Evolutionary conservation across 345 rosid species (phyloP).

Genomic region (Brassica rapa): DNA sequence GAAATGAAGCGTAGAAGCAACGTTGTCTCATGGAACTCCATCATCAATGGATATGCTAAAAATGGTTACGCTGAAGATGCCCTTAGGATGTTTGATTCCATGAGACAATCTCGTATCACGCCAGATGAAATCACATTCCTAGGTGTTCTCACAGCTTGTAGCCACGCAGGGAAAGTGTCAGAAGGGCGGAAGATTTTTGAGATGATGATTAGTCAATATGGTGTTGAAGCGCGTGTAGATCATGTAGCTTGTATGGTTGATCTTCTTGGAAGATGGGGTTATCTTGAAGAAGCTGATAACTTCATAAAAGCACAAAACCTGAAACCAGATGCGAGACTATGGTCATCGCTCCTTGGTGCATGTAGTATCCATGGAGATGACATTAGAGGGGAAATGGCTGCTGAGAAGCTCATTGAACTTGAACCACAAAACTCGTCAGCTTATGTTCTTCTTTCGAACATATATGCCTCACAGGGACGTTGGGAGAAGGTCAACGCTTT

Average conservation of each 20-base stretch:
- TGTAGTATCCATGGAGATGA: slow-evolving; percentile 88
- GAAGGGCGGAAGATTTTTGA: slow-evolving; percentile 70
- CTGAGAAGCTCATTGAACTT: slow-evolving; percentile 70
- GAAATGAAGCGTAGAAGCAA: slow-evolving; percentile 57
- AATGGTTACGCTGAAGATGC: slow-evolving; percentile 89
- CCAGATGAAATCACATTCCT: slow-evolving; percentile 94
- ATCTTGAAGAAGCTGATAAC: slow-evolving; percentile 75
- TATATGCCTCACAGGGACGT: slow-evolving; percentile 77
- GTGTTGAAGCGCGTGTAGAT: slow-evolving; percentile 69
- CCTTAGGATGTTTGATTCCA: slow-evolving; percentile 54
- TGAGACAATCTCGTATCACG: slow-evolving; percentile 57
- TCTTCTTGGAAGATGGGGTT: slow-evolving; percentile 93
- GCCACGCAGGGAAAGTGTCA: slow-evolving; percentile 83
- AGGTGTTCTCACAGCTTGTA: slow-evolving; percentile 90
- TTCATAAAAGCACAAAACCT: slow-evolving; percentile 60
- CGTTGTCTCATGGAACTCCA: slow-evolving; percentile 84
- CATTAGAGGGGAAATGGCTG: slow-evolving; percentile 61
- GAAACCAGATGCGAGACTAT: slow-evolving; percentile 72
- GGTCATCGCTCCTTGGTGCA: slow-evolving; percentile 91
- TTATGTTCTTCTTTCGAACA: slow-evolving; percentile 81
- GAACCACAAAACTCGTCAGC: slow-evolving; percentile 83
- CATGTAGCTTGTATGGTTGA: slow-evolving; percentile 92
- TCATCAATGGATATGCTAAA: slow-evolving; percentile 91
- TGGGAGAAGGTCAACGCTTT: slow-evolving; percentile 72
- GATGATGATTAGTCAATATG: slow-evolving; percentile 58